Base-by-base conservation (phyloP, 2,329 filamentous ascomycete genomes). In the Polychaeton citri region DNA sequence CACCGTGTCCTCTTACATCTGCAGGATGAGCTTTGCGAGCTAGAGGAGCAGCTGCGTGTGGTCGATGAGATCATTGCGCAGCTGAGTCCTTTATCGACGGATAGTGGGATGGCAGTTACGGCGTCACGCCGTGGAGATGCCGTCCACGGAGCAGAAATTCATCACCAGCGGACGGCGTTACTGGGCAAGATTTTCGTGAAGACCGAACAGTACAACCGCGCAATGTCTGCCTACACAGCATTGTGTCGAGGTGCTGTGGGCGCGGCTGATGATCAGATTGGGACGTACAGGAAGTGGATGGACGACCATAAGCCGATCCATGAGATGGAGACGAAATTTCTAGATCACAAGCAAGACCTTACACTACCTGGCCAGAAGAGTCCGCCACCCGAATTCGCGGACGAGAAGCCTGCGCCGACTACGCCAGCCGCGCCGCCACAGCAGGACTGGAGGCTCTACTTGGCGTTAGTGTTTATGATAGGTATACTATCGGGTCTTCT, bases 1-100 rank as follows among this genome's bases (percentile, higher is more conserved):
- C 85, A 93, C 53, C 77, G 87, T 2, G 62, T 93, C 2, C 63
- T 95, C 2, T 65, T 94, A 0, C 78, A 90, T 43, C 66, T 93
- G 12, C 87, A 94, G 57, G 85, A 93, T 51, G 84, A 93, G 54
- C 73, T 94, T 13, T 68, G 69, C 19, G 80, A 88, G 48, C 65
- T 93, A 24, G 86, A 94, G 57, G 78, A 85, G 49, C 76, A 87
- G 38, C 68, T 95, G 1, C 71, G 74, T 13, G 64, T 67, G 0
- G 59, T 90, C 1, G 87, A 94, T 38, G 68, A 73, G 42, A 63
- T 65, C 30, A 66, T 73, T 49, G 61, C 62, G 10, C 62, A 64
- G 42, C 46, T 48, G 19, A 52, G 45, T n/a, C 43, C 44, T 12
- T 20, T 40, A 3, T 17, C 35, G n/a, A 13, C 35, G 42, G 49